Evolutionary conservation across 306 rosid species (phyloP).

Genomic region (Cicer cuneatum): DNA sequence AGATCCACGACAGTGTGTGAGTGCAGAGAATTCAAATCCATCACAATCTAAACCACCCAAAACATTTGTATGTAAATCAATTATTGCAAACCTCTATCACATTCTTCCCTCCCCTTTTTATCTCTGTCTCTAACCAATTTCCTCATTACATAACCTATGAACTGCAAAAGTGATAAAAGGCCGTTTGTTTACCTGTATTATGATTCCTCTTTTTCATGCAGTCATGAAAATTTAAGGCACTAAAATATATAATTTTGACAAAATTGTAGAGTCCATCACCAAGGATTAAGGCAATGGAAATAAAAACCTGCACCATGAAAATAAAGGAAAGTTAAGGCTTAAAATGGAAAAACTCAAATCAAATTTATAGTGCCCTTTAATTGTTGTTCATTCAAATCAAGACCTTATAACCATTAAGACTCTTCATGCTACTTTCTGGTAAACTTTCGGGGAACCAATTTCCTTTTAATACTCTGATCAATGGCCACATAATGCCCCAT

Average conservation of each 20-base stretch:
- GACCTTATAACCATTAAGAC: slow-evolving; percentile 92
- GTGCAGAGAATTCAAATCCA: background rate
- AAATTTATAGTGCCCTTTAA: background rate
- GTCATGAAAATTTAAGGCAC: slow-evolving; percentile 57
- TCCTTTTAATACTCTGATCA: slow-evolving; percentile 77
- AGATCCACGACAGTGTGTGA: background rate
- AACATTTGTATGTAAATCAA: background rate
- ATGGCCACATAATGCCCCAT: slow-evolving; percentile 96
- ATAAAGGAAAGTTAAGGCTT: slow-evolving; percentile 30
- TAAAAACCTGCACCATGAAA: slow-evolving; percentile 67
- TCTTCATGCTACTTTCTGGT: slow-evolving; percentile 87
- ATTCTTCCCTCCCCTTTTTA: too few relatives aligned
- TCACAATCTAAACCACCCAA: background rate
- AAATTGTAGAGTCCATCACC: slow-evolving; percentile 94
- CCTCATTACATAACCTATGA: background rate
- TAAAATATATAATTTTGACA: slow-evolving; percentile 64
- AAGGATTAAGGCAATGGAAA: slow-evolving; percentile 83
- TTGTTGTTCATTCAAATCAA: slow-evolving; percentile 8
- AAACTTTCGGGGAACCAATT: slow-evolving; percentile 76
- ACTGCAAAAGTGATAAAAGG: background rate
- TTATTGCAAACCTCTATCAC: too few relatives aligned
- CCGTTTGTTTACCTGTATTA: slow-evolving; percentile 53
- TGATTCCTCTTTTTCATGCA: slow-evolving; percentile 53
- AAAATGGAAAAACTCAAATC: slow-evolving; percentile 23
- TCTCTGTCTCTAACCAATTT: too few relatives aligned